Evolutionary conservation across 176 grass and related monocot species (phyloP).

Genomic region (Musa itinerans): DNA sequence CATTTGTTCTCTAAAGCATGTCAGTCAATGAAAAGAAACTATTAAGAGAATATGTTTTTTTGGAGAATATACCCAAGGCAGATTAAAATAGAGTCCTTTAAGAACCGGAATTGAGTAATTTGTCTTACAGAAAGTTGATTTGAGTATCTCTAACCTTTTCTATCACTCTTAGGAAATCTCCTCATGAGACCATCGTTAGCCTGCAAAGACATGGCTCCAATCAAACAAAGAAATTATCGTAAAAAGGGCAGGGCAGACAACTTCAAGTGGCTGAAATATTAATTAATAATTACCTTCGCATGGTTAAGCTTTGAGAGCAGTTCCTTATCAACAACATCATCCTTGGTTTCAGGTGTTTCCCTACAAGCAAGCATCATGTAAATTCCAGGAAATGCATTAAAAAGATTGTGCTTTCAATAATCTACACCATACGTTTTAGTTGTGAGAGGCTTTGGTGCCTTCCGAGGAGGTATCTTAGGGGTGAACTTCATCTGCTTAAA

Average conservation of each 20-base stretch:
- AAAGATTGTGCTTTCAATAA: not conserved
- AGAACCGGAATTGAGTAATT: too few relatives aligned
- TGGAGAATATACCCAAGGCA: not conserved
- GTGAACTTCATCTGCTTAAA: slow-evolving; percentile 32
- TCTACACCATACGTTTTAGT: slow-evolving; percentile 25
- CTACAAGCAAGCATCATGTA: slow-evolving; percentile 15
- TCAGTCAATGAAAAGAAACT: not conserved
- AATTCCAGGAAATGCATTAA: not conserved
- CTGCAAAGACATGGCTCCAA: slow-evolving; percentile 21
- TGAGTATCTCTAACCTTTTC: slow-evolving; percentile 32
- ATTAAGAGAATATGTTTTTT: not conserved
- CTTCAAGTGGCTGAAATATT: not conserved
- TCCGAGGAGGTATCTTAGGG: slow-evolving; percentile 36
- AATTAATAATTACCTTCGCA: slow-evolving; percentile 20
- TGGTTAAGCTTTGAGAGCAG: slow-evolving; percentile 42
- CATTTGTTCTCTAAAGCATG: not conserved
- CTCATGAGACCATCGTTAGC: slow-evolving; percentile 23
- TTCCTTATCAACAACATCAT: slow-evolving; percentile 36
- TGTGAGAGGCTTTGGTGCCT: slow-evolving; percentile 22
- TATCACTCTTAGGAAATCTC: slow-evolving; percentile 31
- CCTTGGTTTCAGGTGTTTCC: slow-evolving; percentile 41
- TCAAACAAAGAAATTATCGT: slow-evolving; percentile 15
- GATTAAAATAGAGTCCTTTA: not conserved
- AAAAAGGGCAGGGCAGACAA: slow-evolving; percentile 1
- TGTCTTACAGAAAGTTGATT: not conserved